Evolutionary conservation across 73 alveolate species (phyloP).

Genomic region (Tetrahymena borealis): DNA sequence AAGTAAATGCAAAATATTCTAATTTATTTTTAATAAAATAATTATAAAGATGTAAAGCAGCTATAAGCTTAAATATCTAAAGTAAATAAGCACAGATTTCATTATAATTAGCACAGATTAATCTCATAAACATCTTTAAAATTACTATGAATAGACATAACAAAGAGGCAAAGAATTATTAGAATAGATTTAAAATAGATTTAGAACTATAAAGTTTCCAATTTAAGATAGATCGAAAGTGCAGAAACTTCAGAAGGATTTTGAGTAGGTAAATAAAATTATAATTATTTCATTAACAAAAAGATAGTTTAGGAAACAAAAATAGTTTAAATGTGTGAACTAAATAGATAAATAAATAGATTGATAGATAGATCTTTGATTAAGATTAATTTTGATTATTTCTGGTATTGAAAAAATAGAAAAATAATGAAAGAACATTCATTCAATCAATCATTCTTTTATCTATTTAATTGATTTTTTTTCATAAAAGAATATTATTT

Average conservation of each 20-base stretch:
- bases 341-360: too few species aligned
- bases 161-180: background rate
- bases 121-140: background rate
- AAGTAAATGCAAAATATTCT: background rate
- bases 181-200: background rate
- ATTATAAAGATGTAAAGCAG: background rate
- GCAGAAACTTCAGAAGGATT: background rate
- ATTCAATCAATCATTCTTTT: too few species aligned
- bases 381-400: background rate
- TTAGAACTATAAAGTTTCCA: background rate
- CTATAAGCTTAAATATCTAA: background rate
- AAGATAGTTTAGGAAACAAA: too few species aligned
- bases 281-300: too few species aligned
- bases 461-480: too few species aligned
- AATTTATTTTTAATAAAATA: background rate
- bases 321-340: too few species aligned
- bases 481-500: too few species aligned
- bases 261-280: background rate
- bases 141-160: background rate
- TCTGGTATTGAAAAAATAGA: background rate
- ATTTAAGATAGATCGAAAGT: background rate
- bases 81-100: background rate
- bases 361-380: too few species aligned
- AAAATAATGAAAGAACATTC: background rate
- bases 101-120: background rate